Evolutionary conservation across 108 stramenopile genomes (phyloP).

Genomic region (Fragilaria crotonensis): DNA sequence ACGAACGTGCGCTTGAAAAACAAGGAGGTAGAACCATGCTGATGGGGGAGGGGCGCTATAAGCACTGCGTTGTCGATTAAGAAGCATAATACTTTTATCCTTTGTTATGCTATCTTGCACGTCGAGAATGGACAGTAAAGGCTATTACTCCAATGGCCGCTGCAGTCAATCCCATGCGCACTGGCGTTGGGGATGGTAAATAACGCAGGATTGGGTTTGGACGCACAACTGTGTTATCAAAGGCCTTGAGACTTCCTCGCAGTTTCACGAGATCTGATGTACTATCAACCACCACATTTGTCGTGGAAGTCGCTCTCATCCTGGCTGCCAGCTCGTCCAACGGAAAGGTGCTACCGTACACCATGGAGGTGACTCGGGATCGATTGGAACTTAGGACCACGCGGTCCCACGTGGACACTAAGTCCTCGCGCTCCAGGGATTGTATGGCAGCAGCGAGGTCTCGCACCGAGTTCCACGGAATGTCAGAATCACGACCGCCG

Average conservation of each 20-base stretch:
- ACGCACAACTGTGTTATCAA: not conserved
- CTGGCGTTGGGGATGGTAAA: not conserved
- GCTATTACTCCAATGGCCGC: not conserved
- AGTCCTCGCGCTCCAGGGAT: slow-evolving; percentile 32
- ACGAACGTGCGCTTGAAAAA: no score
- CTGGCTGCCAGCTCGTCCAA: not conserved
- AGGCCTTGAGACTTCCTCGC: slow-evolving; percentile 4
- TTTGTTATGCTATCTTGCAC: no score
- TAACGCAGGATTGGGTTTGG: not conserved
- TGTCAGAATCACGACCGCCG: slow-evolving; percentile 13
- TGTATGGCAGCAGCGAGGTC: slow-evolving; percentile 44
- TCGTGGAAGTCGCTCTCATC: slow-evolving; percentile 3
- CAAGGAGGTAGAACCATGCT: no score
- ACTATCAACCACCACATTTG: slow-evolving; percentile 19
- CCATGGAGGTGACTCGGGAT: slow-evolving; percentile 51
- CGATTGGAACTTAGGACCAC: slow-evolving; percentile 44
- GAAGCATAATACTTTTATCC: no score
- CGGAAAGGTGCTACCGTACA: slow-evolving; percentile 82
- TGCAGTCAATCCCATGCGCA: not conserved
- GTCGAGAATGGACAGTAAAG: not conserved
- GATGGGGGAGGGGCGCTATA: no score
- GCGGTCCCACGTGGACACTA: slow-evolving; percentile 53
- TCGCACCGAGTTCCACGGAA: slow-evolving; percentile 62
- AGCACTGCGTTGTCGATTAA: no score
- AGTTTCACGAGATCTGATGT: slow-evolving; percentile 20